Percentiles rank a stretch among this genome's conserved stretches.
Conservation (phyloP, 192 early-diverging fungal species). For the Polychytrium aggregatum region DNA sequence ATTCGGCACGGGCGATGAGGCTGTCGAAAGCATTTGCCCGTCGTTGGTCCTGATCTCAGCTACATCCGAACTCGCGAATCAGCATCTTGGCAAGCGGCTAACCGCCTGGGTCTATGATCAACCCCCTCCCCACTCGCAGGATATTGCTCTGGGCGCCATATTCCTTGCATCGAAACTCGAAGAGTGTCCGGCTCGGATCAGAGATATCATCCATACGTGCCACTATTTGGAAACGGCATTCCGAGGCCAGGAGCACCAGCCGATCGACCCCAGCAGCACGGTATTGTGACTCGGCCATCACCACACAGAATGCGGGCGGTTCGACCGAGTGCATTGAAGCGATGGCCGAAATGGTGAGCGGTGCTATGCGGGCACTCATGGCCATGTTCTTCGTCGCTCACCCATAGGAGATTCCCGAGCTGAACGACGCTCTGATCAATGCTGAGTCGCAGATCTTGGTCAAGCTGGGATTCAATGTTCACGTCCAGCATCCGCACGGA, state of each 20-base stretch:
- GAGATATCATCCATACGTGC: slow-evolving; percentile 72
- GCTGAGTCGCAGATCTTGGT: slow-evolving; percentile 81
- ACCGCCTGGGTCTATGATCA: not conserved
- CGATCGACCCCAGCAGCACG: too few relatives aligned
- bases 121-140: slow-evolving; percentile 2
- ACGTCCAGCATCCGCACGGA: slow-evolving; percentile 92
- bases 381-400: slow-evolving; percentile 33
- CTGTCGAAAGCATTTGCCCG: not conserved
- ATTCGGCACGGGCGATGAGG: too few relatives aligned
- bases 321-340: too few relatives aligned
- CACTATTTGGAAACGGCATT: too few relatives aligned
- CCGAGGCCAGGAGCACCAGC: too few relatives aligned
- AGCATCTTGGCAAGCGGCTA: not conserved
- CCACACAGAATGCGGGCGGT: too few relatives aligned
- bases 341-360: too few relatives aligned
- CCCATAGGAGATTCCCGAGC: slow-evolving; percentile 65
- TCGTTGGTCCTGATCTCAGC: too few relatives aligned
- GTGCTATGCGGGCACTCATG: too few relatives aligned
- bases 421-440: slow-evolving; percentile 1
- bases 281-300: too few relatives aligned
- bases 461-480: slow-evolving; percentile 86
- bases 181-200: slow-evolving; percentile 64
- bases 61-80: too few relatives aligned
- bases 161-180: slow-evolving; percentile 50
- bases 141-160: slow-evolving; percentile 27